Percentiles rank a stretch among this genome's conserved stretches.
Conservation (phyloP, 805 yeast genomes). For the Clavispora santaluciae region DNA sequence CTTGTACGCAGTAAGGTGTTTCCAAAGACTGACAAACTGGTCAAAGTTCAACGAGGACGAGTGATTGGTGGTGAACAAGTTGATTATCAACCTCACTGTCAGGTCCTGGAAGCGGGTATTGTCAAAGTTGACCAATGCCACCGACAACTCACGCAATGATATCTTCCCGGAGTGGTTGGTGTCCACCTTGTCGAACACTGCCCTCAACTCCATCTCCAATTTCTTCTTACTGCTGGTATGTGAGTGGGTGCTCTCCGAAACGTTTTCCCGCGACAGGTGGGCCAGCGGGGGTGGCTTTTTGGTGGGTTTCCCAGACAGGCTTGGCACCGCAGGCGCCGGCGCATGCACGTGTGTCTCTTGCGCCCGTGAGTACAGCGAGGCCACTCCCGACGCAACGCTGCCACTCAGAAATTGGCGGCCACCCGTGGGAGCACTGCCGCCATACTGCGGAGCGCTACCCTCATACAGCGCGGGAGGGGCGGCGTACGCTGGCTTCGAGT, state of each 20-base stretch:
- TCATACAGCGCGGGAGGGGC: not conserved
- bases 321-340: not conserved
- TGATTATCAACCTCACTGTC: slow-evolving; percentile 59
- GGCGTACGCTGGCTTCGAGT: not conserved
- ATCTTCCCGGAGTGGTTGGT: slow-evolving; percentile 49
- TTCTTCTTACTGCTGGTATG: slow-evolving; percentile 32
- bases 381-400: slow-evolving; percentile 1
- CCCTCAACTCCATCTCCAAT: slow-evolving; percentile 44
- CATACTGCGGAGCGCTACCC: not conserved
- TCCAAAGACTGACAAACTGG: slow-evolving; percentile 67
- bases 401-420: slow-evolving; percentile 1
- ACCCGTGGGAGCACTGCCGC: not conserved
- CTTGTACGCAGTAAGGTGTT: slow-evolving; percentile 62
- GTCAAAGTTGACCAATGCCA: slow-evolving; percentile 59
- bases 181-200: slow-evolving; percentile 53
- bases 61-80: slow-evolving; percentile 45
- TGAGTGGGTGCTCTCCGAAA: slow-evolving; percentile 8
- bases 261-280: slow-evolving; percentile 19
- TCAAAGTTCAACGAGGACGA: slow-evolving; percentile 39
- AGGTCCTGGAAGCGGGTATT: slow-evolving; percentile 56
- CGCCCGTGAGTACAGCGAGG: not conserved
- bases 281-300: slow-evolving; percentile 16
- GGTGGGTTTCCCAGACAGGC: slow-evolving; percentile 3
- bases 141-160: slow-evolving; percentile 52
- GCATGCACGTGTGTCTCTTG: not conserved